Evolutionary conservation across 306 rosid genomes (phyloP).

Genomic region (Acacia confusa): DNA sequence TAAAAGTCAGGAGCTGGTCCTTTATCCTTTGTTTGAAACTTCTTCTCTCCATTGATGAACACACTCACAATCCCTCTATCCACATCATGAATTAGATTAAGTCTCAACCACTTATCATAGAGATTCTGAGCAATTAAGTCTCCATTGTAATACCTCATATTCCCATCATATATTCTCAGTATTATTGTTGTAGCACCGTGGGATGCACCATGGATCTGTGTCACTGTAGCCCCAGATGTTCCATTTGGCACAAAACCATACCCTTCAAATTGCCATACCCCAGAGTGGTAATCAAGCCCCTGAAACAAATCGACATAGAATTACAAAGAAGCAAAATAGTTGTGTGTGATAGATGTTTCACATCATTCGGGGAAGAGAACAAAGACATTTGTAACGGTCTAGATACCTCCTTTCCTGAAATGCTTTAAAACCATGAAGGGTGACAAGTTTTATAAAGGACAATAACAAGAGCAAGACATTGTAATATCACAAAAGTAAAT

Average conservation of each 20-base stretch:
- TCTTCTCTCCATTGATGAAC: constrained; percentile 36
- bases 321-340: background rate
- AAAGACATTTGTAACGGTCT: too few relatives aligned
- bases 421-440: too few relatives aligned
- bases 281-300: constrained; percentile 47
- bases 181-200: constrained; percentile 29
- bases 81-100: constrained; percentile 44
- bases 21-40: constrained; percentile 27
- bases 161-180: constrained; percentile 49
- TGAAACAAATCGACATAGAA: background rate
- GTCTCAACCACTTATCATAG: constrained; percentile 48
- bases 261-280: constrained; percentile 64
- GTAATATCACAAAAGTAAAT: too few relatives aligned
- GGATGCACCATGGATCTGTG: constrained; percentile 53
- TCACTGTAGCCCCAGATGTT: constrained; percentile 52
- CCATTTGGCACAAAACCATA: constrained; percentile 47
- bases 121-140: constrained; percentile 36
- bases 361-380: too few relatives aligned
- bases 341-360: too few relatives aligned
- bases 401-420: too few relatives aligned
- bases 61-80: constrained; percentile 35
- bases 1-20: constrained; percentile 40
- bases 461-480: too few relatives aligned
- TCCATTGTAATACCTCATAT: constrained; percentile 41
- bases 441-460: too few relatives aligned